Conservation (phyloP, 2,329 filamentous ascomycete genomes). For the Aspergillus sp. region DNA sequence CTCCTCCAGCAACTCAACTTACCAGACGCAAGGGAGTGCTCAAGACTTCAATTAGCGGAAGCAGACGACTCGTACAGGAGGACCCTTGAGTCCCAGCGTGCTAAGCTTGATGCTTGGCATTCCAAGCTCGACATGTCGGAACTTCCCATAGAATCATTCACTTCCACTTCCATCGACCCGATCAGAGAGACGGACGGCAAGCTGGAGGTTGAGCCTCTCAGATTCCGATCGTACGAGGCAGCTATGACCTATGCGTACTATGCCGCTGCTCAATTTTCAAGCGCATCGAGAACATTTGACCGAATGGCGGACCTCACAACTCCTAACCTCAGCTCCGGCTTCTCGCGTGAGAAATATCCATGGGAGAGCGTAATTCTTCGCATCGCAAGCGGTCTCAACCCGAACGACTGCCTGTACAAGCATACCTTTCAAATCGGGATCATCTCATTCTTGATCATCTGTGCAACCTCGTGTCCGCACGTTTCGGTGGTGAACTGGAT, state of each 20-base stretch:
- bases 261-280: neutral
- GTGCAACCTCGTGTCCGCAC: neutral
- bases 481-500: neutral
- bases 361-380: neutral
- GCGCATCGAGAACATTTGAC: neutral
- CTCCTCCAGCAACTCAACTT: neutral
- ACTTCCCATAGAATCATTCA: neutral
- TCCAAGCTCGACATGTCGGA: neutral
- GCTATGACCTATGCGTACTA: neutral
- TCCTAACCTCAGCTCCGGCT: neutral
- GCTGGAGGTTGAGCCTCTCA: neutral
- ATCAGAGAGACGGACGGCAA: neutral
- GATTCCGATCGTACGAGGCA: neutral
- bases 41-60: neutral
- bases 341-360: neutral
- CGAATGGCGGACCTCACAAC: neutral
- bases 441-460: neutral
- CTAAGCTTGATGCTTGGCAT: neutral
- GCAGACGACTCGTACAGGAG: neutral
- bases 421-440: neutral
- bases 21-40: neutral
- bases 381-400: neutral
- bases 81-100: neutral
- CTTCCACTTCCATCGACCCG: neutral
- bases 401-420: neutral